Base-by-base conservation (phyloP, 2,329 filamentous ascomycete genomes). In the Arthrobotrys sinensis region DNA sequence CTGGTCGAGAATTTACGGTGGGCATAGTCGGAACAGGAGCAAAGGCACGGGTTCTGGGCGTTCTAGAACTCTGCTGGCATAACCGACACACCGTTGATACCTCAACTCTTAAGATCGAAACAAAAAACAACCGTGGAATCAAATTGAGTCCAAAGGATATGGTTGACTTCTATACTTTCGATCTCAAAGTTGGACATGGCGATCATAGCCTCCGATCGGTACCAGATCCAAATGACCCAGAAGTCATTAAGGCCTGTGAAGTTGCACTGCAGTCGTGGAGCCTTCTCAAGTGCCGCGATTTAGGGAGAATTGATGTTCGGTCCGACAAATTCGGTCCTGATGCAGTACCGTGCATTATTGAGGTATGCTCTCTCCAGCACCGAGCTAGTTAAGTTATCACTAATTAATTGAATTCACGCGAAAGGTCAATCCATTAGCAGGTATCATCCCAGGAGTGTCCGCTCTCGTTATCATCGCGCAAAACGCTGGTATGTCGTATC, bases 1-100 rank as follows among this genome's bases (percentile, higher is more conserved):
- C 16, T 14, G 68, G 68, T 4, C 68, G 68, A 11, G 68, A 71
- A 50, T 71, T 71, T 45, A 64, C 68, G 0, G 46, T 55, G 8
- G 68, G 43, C 6, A 46, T 71, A n/a, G 32, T 53, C 21, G 68
- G 68, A 46, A 64, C 55, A 1, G 68, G 24, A 12, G 32, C 32
- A 11, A 16, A 64, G 4, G 68, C 68, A 1, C 53, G 46, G 8
- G 57, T 71, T 19, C 19, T 71, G 19, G 68, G 68, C 14, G 57
- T 71, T 14, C 57, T 71, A 0, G 57, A 71, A 19, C 21, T 64
- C 14, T 48, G 40, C 10, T 64, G 60, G 60, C 21, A 48, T n/a
- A 34, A 16, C 28, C 40, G 21, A 34, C 60, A 64, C 10, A 64
- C 43, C 4, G 24, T 65, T 16, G 62, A 65, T 11, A 34, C 43